These are phyloP conservation scores for Paxillus involutus DNA, from an alignment of 768 basidiomycete species.

Conservation along the genomic window DNA sequence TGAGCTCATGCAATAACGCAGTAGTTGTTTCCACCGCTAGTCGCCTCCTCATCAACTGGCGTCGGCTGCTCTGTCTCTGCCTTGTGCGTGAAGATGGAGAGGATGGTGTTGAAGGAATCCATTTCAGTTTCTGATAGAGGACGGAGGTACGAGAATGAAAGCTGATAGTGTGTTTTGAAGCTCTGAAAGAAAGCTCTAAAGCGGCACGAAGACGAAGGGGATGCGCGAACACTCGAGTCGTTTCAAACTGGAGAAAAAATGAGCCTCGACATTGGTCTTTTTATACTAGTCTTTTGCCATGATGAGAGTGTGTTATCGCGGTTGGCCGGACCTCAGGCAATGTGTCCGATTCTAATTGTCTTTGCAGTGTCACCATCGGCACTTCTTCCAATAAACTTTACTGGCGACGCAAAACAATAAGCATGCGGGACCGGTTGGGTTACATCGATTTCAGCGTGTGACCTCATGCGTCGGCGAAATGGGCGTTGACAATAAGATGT, in stretches of 20 bases:
- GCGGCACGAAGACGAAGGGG: neutral
- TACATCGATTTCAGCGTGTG: constrained; percentile 7
- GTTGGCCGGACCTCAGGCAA: neutral
- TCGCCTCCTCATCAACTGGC: constrained; percentile 13
- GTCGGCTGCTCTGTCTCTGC: constrained; percentile 6
- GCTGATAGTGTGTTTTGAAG: neutral
- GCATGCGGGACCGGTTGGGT: neutral
- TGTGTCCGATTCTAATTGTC: neutral
- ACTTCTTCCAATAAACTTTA: neutral
- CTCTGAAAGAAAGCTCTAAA: neutral
- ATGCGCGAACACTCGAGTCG: neutral
- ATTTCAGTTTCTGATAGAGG: constrained; percentile 6
- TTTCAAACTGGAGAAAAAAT: constrained; percentile 2
- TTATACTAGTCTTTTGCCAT: constrained; percentile 13
- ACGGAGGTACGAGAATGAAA: neutral
- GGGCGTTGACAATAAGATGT: constrained; percentile 16
- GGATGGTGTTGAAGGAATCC: constrained; percentile 20
- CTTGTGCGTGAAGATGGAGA: constrained; percentile 13
- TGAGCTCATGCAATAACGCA: constrained; percentile 22
- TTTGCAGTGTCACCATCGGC: neutral
- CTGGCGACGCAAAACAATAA: constrained; percentile 22
- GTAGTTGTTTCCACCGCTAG: constrained; percentile 1
- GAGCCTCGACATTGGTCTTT: constrained; percentile 1
- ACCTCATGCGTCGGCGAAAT: neutral
- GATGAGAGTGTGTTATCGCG: constrained; percentile 1